phyloP scores from a whole-genome alignment of 306 rosid species.

The Malus fusca region DNA sequence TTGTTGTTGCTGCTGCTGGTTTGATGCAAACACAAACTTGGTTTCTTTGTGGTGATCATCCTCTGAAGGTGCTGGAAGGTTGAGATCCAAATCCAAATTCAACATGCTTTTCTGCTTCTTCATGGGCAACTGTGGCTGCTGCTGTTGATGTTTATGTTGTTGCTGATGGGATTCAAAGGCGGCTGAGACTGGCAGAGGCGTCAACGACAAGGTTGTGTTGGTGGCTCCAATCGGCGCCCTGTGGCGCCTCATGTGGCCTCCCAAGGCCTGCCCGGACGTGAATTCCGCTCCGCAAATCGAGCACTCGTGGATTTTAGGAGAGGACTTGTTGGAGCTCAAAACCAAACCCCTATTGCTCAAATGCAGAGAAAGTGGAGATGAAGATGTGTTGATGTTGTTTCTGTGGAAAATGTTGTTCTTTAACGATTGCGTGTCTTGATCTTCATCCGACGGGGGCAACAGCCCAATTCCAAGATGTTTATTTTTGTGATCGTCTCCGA shows the following conservation, averaged over 20 bases:
- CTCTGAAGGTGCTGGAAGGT: constrained; percentile 87
- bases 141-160: constrained; percentile 14
- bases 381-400: neutral
- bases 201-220: constrained; percentile 40
- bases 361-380: constrained; percentile 36
- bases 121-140: constrained; percentile 6
- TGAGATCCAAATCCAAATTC: constrained; percentile 84
- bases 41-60: constrained; percentile 64
- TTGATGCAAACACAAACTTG: constrained; percentile 47
- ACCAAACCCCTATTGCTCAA: constrained; percentile 37
- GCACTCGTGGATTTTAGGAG: constrained; percentile 63
- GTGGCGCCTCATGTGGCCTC: constrained; percentile 94
- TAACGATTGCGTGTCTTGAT: constrained; percentile 28
- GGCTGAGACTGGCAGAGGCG: constrained; percentile 30
- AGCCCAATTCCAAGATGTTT: constrained; percentile 7
- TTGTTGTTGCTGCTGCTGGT: constrained; percentile 36
- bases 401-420: constrained; percentile 19
- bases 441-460: constrained; percentile 39
- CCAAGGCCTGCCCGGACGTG: constrained; percentile 82
- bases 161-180: constrained; percentile 24
- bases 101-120: constrained; percentile 47
- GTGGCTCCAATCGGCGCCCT: constrained; percentile 34
- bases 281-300: constrained; percentile 78
- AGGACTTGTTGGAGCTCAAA: constrained; percentile 27
- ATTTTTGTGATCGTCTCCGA: constrained; percentile 8